These are phyloP conservation scores for Porogramme epimiltina DNA, from an alignment of 1,284 basidiomycete genomes.

Conservation along the genomic window DNA sequence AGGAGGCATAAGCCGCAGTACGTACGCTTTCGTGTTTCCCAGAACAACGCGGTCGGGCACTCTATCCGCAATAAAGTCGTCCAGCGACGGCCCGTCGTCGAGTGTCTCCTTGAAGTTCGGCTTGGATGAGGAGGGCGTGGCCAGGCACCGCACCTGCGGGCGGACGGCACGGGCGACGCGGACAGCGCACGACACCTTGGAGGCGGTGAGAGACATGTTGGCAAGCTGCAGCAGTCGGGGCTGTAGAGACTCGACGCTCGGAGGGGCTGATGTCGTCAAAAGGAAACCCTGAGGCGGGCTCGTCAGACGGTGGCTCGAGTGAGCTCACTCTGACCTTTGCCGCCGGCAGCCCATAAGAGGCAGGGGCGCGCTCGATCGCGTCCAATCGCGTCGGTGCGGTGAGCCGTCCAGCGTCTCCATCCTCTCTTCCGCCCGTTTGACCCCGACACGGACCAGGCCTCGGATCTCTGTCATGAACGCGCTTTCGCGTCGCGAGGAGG, in stretches of 20 bases:
- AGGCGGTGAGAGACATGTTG: slow-evolving; percentile 16
- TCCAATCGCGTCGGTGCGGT: slow-evolving; percentile 15
- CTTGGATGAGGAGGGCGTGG: slow-evolving; percentile 56
- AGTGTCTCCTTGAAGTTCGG: slow-evolving; percentile 59
- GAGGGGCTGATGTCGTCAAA: not conserved
- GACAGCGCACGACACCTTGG: slow-evolving; percentile 16
- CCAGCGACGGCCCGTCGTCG: slow-evolving; percentile 75
- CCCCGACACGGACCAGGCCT: not conserved
- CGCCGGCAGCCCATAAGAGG: slow-evolving; percentile 11
- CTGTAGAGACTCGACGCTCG: not conserved
- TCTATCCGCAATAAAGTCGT: slow-evolving; percentile 82
- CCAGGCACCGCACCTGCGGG: slow-evolving; percentile 46
- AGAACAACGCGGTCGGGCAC: slow-evolving; percentile 69
- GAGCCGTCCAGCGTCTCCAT: slow-evolving; percentile 13
- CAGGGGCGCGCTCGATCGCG: slow-evolving; percentile 12
- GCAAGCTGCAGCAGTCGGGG: too few species aligned
- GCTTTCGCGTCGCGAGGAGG: slow-evolving; percentile 87
- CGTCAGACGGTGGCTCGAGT: slow-evolving; percentile 1
- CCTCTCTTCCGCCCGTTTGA: slow-evolving; percentile 3
- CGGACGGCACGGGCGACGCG: slow-evolving; percentile 23
- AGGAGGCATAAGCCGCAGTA: slow-evolving; percentile 4
- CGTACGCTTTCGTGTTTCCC: slow-evolving; percentile 79
- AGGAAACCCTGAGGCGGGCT: not conserved
- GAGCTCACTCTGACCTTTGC: slow-evolving; percentile 7
- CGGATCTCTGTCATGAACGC: slow-evolving; percentile 62